phyloP scores from a whole-genome alignment of 805 yeast genomes.

The Maudiozyma saulgeensis region DNA sequence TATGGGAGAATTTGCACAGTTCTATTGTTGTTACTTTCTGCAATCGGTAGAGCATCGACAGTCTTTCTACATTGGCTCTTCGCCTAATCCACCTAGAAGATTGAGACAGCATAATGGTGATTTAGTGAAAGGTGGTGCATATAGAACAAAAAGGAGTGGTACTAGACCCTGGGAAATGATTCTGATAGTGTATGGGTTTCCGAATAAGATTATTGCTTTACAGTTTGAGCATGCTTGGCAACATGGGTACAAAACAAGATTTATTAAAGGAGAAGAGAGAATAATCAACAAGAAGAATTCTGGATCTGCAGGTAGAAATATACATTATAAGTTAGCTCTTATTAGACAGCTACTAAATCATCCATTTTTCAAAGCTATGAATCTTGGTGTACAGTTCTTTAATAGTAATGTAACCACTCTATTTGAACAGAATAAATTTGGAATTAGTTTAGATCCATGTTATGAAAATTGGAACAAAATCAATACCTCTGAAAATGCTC shows the following conservation, averaged over 20 bases:
- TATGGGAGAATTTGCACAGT: conserved; percentile 12
- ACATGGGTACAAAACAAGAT: conserved; percentile 58
- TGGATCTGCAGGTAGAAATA: conserved; percentile 29
- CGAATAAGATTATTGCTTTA: conserved; percentile 56
- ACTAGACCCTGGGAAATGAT: conserved; percentile 70
- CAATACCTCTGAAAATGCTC: conserved; percentile 4
- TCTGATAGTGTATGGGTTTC: conserved; percentile 59
- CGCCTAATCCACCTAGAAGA: conserved; percentile 63
- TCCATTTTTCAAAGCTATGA: conserved; percentile 37
- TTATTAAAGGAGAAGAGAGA: conserved; percentile 35
- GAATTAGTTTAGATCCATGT: conserved; percentile 2
- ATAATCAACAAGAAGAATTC: conserved; percentile 30
- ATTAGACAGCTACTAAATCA: conserved; percentile 36
- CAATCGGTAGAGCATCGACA: conserved; percentile 48
- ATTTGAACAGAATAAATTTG: conserved; percentile 22
- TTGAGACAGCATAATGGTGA: conserved; percentile 76
- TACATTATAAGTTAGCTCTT: conserved; percentile 37
- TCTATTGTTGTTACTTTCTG: conserved; percentile 66
- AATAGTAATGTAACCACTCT: conserved; percentile 16
- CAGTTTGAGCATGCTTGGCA: conserved; percentile 86
- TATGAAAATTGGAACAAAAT: not conserved
- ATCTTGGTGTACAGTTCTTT: conserved; percentile 40
- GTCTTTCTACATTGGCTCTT: conserved; percentile 71
- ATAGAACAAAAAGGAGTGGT: conserved; percentile 45
- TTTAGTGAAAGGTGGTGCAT: conserved; percentile 56